phyloP scores from a whole-genome alignment of 768 basidiomycete species.

The Tricholoma sp. region DNA sequence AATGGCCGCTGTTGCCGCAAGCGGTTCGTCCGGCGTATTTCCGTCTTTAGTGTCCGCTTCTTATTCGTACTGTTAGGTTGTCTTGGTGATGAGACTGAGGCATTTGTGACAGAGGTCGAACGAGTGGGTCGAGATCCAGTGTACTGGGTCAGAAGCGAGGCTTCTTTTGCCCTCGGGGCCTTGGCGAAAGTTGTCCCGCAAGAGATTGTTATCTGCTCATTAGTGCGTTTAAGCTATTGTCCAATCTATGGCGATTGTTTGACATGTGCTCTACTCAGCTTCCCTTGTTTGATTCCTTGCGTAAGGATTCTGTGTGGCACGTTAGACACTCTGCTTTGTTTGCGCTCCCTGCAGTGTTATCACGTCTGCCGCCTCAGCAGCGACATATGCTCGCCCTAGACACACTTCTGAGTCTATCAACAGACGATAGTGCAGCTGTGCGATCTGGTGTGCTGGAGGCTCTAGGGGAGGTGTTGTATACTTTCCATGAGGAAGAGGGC shows the following conservation, averaged over 20 bases:
- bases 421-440: constrained; percentile 62
- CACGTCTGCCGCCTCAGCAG: constrained; percentile 52
- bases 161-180: constrained; percentile 83
- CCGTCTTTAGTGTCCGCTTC: constrained; percentile 4
- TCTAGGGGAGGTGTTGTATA: constrained; percentile 83
- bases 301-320: constrained; percentile 67
- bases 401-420: constrained; percentile 56
- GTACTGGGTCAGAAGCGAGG: constrained; percentile 81
- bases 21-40: constrained; percentile 41
- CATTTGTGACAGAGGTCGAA: constrained; percentile 73
- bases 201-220: constrained; percentile 57
- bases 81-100: constrained; percentile 45
- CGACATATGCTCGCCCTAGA: constrained; percentile 64
- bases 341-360: constrained; percentile 75
- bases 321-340: constrained; percentile 88
- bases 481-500: constrained; percentile 59
- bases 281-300: constrained; percentile 69
- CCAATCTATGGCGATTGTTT: not conserved
- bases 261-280: constrained; percentile 42
- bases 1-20: constrained; percentile 82
- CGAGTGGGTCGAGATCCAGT: constrained; percentile 60
- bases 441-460: constrained; percentile 80
- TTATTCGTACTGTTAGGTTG: constrained; percentile 35
- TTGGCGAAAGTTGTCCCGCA: constrained; percentile 84
- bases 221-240: constrained; percentile 40